Conservation (phyloP, 768 basidiomycete genomes). For the Vararia minispora region DNA sequence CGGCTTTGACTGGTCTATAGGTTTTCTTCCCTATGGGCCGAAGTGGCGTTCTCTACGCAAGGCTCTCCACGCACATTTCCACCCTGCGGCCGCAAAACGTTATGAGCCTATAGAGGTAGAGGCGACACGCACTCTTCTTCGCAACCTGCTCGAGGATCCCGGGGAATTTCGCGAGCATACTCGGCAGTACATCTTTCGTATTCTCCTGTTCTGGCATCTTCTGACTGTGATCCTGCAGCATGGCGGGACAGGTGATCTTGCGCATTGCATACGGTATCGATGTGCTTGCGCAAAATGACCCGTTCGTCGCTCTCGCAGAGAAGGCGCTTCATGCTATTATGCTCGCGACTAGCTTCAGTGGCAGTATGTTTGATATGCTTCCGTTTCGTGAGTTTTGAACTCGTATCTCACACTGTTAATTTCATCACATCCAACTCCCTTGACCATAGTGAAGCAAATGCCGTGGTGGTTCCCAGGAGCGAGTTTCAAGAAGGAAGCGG, state of each 20-base stretch:
- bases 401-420: too few relatives aligned
- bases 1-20: slow-evolving; percentile 10
- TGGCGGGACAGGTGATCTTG: slow-evolving; percentile 12
- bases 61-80: slow-evolving; percentile 8
- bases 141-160: slow-evolving; percentile 7
- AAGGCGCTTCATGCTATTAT: slow-evolving; percentile 10
- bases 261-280: slow-evolving; percentile 15
- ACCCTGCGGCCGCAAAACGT: slow-evolving; percentile 3
- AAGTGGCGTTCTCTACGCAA: slow-evolving; percentile 8
- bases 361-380: slow-evolving; percentile 11
- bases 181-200: slow-evolving; percentile 3
- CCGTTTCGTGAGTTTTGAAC: slow-evolving; percentile 12
- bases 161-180: slow-evolving; percentile 7
- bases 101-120: slow-evolving; percentile 5
- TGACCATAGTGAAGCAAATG: slow-evolving; percentile 11
- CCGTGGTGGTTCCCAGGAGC: slow-evolving; percentile 20
- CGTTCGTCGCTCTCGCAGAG: slow-evolving; percentile 11
- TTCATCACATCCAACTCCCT: neutral
- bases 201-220: neutral
- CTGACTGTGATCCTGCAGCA: slow-evolving; percentile 4
- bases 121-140: slow-evolving; percentile 6
- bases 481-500: slow-evolving; percentile 16
- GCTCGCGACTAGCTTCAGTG: slow-evolving; percentile 4
- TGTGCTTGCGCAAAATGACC: slow-evolving; percentile 10
- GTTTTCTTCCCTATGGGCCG: slow-evolving; percentile 9